These are phyloP conservation scores for Pestalotiopsis sp. DNA, from an alignment of 2,329 filamentous ascomycete species.

Conservation along the genomic window DNA sequence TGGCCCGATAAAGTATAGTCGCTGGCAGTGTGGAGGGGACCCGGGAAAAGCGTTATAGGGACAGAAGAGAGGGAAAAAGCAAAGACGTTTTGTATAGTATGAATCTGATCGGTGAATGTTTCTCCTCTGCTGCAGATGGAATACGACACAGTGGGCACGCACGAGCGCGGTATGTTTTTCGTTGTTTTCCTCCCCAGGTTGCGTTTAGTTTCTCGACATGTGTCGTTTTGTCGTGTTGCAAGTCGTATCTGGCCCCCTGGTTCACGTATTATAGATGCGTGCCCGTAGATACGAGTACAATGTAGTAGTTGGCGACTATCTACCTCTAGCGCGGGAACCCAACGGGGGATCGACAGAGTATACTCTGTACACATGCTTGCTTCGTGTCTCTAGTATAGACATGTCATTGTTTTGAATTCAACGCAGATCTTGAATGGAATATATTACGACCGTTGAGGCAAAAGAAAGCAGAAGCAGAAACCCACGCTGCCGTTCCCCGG, in stretches of 20 bases:
- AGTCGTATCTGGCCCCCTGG: too few species aligned
- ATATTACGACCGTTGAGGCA: neutral
- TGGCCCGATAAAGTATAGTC: slow-evolving; percentile 8
- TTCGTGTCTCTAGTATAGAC: neutral
- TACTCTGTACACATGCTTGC: neutral
- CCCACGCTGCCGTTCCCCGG: neutral
- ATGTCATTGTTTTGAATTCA: neutral
- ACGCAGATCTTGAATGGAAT: neutral
- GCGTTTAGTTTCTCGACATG: too few species aligned
- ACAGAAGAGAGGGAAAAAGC: neutral
- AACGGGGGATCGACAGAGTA: neutral
- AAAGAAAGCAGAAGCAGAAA: neutral
- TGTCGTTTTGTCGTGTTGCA: too few species aligned
- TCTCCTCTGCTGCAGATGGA: too few species aligned
- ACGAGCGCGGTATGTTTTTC: too few species aligned
- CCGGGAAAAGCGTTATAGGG: neutral
- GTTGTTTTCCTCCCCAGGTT: too few species aligned
- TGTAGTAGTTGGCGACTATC: neutral
- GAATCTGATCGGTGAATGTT: neutral
- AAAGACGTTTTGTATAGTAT: neutral
- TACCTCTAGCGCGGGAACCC: neutral
- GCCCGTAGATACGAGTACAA: too few species aligned
- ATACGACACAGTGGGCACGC: too few species aligned
- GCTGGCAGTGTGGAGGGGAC: neutral
- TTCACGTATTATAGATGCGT: too few species aligned